These are phyloP conservation scores for Nannizzia gypsea DNA, from an alignment of 2,329 filamentous ascomycete species.

Conservation along the genomic window DNA sequence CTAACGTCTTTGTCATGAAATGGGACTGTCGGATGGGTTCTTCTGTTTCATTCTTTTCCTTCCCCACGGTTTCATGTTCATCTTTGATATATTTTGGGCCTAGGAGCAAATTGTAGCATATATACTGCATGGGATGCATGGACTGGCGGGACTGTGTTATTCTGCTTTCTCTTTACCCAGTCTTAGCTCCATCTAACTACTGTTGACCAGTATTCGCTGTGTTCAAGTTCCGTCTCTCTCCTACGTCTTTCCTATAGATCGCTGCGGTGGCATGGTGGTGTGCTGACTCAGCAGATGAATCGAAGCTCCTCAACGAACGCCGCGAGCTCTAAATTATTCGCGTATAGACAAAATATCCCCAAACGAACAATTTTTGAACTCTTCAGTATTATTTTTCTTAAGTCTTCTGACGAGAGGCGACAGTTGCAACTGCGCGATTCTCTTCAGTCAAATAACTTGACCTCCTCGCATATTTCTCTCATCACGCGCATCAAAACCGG, in stretches of 20 bases:
- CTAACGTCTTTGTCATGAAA: constrained; percentile 44
- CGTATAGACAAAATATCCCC: neutral
- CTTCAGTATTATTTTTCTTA: neutral
- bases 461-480: neutral
- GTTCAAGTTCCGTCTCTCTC: neutral
- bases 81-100: neutral
- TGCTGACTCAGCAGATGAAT: neutral
- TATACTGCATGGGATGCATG: constrained; percentile 4
- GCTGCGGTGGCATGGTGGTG: neutral
- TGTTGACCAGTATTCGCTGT: neutral
- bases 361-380: neutral
- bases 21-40: neutral
- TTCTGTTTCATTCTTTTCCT: neutral
- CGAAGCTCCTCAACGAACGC: neutral
- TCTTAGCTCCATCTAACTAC: neutral
- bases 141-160: neutral
- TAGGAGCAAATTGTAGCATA: constrained; percentile 4
- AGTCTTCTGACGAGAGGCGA: neutral
- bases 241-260: neutral
- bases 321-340: neutral
- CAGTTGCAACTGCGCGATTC: neutral
- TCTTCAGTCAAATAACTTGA: too few species aligned
- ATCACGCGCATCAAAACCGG: neutral
- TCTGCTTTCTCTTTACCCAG: neutral
- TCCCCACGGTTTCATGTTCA: neutral